Evolutionary conservation across 805 yeast genomes (phyloP), one percentile per base, ranked within the genome.

Genomic region (Cyberlindnera amylophila): DNA sequence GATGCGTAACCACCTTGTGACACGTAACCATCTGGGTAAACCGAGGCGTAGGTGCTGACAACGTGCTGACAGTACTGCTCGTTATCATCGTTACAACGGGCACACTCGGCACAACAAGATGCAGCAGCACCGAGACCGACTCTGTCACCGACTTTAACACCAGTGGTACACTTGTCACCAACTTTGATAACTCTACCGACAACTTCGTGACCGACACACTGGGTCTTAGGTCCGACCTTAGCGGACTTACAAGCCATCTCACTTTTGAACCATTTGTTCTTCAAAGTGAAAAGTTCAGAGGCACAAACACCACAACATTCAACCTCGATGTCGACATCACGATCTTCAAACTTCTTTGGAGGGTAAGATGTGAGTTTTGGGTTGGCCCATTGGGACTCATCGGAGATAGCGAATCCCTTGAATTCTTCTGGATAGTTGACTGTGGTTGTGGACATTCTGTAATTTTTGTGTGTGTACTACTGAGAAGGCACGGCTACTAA

Each of bases 81-180:
- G 57, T 79, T 72, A 52, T 68, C 71, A 30, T 56, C 48, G 17
- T 68, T 59, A 70, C 89, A 86, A 55, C 78, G 69, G 36, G 68
- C 55, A 65, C 95, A 86, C 13, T 74, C 65, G 42, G 70, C 62
- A 66, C 95, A 86, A 30, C 84, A 67, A 44, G 65, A 67, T 19
- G 72, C 68, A 56, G 77, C 81, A 19, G 93, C 91, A 53, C 95
- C 95, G 38, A 84, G 73, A 41, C 91, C 95, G 21, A 84, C 93
- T 50, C 87, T 70, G 51, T 86, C 82, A 42, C 95, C 95, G 16
- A 81, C 58, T 71, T 75, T 65, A 64, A 71, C 40, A 47, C 67
- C 64, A 12, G 59, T 52, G 9, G 62, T 59, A 51, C 84, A 78
- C 29, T 72, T 65, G n/a, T 69, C 52, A 41, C 93, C 95, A 32